Evolutionary conservation across 768 basidiomycete genomes (phyloP), one percentile per base, ranked within the genome.

Genomic region (Lyophyllum semitale): DNA sequence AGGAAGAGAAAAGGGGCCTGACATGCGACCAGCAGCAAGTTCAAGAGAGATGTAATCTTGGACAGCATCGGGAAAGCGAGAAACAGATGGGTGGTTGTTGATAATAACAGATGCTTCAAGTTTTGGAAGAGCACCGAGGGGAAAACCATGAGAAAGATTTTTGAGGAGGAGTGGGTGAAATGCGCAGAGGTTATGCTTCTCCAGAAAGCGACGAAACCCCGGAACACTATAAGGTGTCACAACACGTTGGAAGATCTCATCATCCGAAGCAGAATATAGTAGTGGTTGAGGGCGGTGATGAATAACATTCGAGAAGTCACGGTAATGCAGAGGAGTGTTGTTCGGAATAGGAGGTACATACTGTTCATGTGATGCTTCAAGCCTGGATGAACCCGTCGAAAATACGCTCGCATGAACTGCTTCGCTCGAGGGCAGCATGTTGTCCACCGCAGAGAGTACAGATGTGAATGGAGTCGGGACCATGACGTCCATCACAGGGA

Each of bases 91-190:
- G 15, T 48, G 46, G 18, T 48, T 48, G 18, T 32, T 32, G 18
- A 48, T 48, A 2, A 48, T 30, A 5, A 48, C 18, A 1, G 32
- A 48, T 15, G 33, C 9, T 3, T 12, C 9, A 5, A 33, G 29
- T 1, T 12, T 3, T 1, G 68, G 69, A 13, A 71, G 59, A 3
- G 59, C 26, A 9, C 66, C 67, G n/a, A 71, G 57, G 6, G 64
- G 67, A 45, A 70, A 68, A 13, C 69, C 65, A 23, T 55, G 11
- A 0, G 12, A 12, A 4, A 70, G 45, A 18, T 68, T 66, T 1
- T 26, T 9, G 2, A 62, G 26, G 0, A 71, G 57, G 22, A 47
- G n/a, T 0, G 69, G 63, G 42, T 68, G 37, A 4, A 6, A 13
- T 0, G 22, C 25, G 12, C 2, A 8, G 7, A 53, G 51, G 12